A percentile compares a stretch with the other conserved stretches of the same genome.
These are phyloP conservation scores for Boletus reticulatus DNA, from an alignment of 768 basidiomycete genomes.

Conservation along the genomic window DNA sequence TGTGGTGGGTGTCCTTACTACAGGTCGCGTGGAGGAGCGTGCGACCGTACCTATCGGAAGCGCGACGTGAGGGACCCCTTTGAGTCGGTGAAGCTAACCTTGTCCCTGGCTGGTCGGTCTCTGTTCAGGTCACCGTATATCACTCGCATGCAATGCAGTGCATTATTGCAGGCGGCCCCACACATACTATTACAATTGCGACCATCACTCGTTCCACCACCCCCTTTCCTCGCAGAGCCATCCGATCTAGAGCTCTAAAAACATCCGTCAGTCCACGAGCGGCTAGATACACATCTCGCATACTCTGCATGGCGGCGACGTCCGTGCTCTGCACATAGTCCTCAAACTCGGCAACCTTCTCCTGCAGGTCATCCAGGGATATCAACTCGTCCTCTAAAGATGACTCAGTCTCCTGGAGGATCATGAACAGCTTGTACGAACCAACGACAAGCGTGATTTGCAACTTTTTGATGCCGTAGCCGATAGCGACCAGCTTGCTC, in stretches of 20 bases:
- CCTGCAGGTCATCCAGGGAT: slow-evolving; percentile 90
- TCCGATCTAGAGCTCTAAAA: slow-evolving; percentile 22
- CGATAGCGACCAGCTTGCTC: slow-evolving; percentile 89
- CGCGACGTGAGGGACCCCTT: slow-evolving; percentile 12
- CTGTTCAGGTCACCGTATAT: slow-evolving; percentile 20
- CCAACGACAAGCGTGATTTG: slow-evolving; percentile 65
- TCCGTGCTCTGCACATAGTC: slow-evolving; percentile 92
- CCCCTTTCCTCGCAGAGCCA: background rate
- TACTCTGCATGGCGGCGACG: slow-evolving; percentile 93
- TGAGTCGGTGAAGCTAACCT: slow-evolving; percentile 32
- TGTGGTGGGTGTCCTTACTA: slow-evolving; percentile 13
- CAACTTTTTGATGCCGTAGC: slow-evolving; percentile 93
- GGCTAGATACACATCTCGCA: background rate
- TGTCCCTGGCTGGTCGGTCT: slow-evolving; percentile 20
- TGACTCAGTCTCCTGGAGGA: background rate
- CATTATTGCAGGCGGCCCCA: too few relatives aligned
- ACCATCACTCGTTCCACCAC: background rate
- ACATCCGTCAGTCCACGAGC: slow-evolving; percentile 1
- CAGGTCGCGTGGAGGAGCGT: slow-evolving; percentile 15
- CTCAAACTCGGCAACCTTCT: slow-evolving; percentile 80
- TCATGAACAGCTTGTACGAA: slow-evolving; percentile 26
- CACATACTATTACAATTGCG: slow-evolving; percentile 8
- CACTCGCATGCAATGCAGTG: background rate
- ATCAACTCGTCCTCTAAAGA: slow-evolving; percentile 89
- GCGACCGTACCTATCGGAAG: slow-evolving; percentile 19